Conservation (phyloP, 768 basidiomycete genomes). For the Lactarius hengduanensis region DNA sequence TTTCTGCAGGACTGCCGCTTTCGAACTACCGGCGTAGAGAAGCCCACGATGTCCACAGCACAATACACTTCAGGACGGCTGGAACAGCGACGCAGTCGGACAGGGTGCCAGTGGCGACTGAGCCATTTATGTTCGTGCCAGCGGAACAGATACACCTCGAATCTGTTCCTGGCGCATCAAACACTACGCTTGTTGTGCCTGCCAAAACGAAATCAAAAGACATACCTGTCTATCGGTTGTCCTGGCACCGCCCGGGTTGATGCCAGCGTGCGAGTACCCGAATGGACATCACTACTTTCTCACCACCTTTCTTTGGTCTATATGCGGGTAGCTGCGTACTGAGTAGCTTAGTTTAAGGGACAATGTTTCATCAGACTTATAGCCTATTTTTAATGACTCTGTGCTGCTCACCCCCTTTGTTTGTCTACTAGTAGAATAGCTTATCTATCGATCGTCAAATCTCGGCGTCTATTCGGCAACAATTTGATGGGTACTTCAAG, state of each 20-base stretch:
- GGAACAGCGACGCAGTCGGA: background rate
- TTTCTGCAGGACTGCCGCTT: too few species aligned
- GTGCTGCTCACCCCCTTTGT: too few species aligned
- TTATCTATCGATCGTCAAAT: too few species aligned
- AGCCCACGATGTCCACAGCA: background rate
- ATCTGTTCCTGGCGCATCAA: background rate
- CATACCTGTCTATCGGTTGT: background rate
- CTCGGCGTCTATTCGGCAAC: too few species aligned
- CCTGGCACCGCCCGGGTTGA: background rate
- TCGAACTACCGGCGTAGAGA: background rate
- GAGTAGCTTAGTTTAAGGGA: too few species aligned
- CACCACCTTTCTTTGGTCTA: background rate
- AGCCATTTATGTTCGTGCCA: slow-evolving; percentile 1
- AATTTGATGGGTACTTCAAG: too few species aligned
- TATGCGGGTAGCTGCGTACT: background rate
- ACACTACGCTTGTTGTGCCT: background rate
- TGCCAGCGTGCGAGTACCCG: background rate
- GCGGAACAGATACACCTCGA: background rate
- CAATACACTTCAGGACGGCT: background rate
- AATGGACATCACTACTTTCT: background rate
- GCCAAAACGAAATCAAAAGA: background rate
- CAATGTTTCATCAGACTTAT: too few species aligned
- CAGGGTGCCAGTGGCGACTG: background rate
- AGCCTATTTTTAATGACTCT: too few species aligned
- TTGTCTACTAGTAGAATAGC: too few species aligned